These are phyloP conservation scores for Zostera marina DNA, from an alignment of 116 monocot species.

Conservation along the genomic window DNA sequence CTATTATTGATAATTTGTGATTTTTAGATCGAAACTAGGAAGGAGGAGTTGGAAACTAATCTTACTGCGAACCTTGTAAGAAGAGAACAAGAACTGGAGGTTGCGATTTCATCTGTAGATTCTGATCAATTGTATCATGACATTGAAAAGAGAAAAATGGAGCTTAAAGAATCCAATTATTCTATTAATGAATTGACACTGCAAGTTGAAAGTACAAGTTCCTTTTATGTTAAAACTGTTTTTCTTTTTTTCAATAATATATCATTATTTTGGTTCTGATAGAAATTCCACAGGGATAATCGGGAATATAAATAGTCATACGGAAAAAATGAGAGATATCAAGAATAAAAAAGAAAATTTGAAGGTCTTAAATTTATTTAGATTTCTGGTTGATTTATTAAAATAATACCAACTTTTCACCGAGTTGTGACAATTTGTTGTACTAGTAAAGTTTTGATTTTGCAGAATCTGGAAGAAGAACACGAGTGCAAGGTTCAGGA, in stretches of 20 bases:
- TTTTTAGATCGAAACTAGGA: constrained; percentile 81
- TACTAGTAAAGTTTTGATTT: neutral
- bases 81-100: constrained; percentile 71
- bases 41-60: constrained; percentile 91
- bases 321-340: constrained; percentile 35
- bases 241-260: neutral
- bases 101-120: constrained; percentile 49
- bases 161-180: constrained; percentile 40
- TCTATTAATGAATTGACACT: constrained; percentile 49
- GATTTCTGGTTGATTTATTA: neutral
- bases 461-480: constrained; percentile 60
- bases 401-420: neutral
- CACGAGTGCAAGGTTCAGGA: constrained; percentile 63
- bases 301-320: constrained; percentile 32
- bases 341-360: constrained; percentile 50
- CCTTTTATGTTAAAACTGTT: neutral
- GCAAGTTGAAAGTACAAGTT: constrained; percentile 45
- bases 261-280: neutral
- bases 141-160: constrained; percentile 49
- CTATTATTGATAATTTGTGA: neutral
- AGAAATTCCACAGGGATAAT: constrained; percentile 22
- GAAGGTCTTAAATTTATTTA: constrained; percentile 32
- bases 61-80: constrained; percentile 86
- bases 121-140: constrained; percentile 36
- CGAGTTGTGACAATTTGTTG: neutral